Evolutionary conservation across 1,139 yeast genomes (phyloP), one percentile per base, ranked within the genome.

Genomic region (Sugiyamaella japonica): DNA sequence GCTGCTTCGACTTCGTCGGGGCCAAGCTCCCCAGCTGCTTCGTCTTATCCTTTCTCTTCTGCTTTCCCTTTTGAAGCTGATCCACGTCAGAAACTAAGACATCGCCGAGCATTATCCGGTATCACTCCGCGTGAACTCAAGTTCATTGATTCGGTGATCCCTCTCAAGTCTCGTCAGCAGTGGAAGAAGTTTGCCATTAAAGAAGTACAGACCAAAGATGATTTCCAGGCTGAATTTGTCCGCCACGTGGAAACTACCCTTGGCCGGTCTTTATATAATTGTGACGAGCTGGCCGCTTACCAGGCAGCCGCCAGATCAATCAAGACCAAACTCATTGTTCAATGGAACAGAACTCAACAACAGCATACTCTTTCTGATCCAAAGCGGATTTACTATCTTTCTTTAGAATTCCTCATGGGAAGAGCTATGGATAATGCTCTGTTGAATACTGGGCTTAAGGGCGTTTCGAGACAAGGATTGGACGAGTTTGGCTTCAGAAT

Each of bases 271-370:
- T 76, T 90, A 77, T 89, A 87, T 78, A 90, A 91, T 69, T 89
- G 97, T 74, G 97, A 90, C 70, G 85, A 85, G 57, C 76, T 89
- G 69, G 97, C 96, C 44, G 97, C 97, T 20, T 91, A 90, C 69
- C 95, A 88, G 69, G 96, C 97, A 1, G 83, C 95, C 39, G 84
- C 96, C 2, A 78, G 77, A 64, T 78, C 96, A 20, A 80, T 90
- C 56, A 77, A 96, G 61, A 97, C 90, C 70, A 84, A 86, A 52
- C 76, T 91, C 67, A 79, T 89, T 64, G 78, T 89, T 53, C 90
- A 89, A 64, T 91, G 97, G 97, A 89, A 91, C 68, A 85, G 86
- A 70, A 90, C 97, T 50, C 97, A 90, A 73, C 97, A 90, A 71
- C 80, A 82, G 63, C 95, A 89, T 71, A 89, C 97, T 16, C 72